A percentile compares a stretch with the other conserved stretches of the same genome.
Conservation (phyloP, 306 rosid species). For the Prunus padus region DNA sequence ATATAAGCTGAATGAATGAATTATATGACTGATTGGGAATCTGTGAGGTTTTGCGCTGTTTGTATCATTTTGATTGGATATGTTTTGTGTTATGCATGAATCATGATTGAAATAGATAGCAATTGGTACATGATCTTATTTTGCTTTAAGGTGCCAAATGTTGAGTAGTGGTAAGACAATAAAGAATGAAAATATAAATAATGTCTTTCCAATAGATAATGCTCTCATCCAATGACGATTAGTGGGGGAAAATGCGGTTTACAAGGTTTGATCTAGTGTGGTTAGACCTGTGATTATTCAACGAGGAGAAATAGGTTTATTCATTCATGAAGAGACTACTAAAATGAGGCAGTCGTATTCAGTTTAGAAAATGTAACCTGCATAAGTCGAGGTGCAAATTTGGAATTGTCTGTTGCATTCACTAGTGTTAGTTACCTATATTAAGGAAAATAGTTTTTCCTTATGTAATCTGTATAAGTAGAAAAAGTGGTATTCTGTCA, state of each 20-base stretch:
- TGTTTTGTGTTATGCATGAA: not conserved
- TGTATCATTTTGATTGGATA: not conserved
- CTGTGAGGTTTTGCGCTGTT: not conserved
- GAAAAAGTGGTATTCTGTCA: constrained; percentile 5
- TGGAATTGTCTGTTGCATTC: constrained; percentile 2
- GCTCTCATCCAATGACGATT: not conserved
- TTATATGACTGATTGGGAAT: not conserved
- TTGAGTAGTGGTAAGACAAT: not conserved
- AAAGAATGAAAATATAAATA: not conserved
- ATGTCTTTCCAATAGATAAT: not conserved
- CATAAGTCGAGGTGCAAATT: not conserved
- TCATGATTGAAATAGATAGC: not conserved
- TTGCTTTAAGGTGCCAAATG: not conserved
- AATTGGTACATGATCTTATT: not conserved
- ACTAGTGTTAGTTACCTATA: not conserved
- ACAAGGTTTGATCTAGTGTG: constrained; percentile 1
- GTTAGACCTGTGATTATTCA: not conserved
- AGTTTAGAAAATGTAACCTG: not conserved
- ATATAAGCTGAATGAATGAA: not conserved
- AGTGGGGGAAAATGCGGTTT: not conserved
- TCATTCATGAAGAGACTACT: not conserved
- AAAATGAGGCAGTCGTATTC: not conserved
- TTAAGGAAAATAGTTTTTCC: not conserved
- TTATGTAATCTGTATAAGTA: not conserved
- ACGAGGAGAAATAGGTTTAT: not conserved